Base-by-base conservation (phyloP, 2,329 filamentous ascomycete genomes). In the Diatrype stigma region DNA sequence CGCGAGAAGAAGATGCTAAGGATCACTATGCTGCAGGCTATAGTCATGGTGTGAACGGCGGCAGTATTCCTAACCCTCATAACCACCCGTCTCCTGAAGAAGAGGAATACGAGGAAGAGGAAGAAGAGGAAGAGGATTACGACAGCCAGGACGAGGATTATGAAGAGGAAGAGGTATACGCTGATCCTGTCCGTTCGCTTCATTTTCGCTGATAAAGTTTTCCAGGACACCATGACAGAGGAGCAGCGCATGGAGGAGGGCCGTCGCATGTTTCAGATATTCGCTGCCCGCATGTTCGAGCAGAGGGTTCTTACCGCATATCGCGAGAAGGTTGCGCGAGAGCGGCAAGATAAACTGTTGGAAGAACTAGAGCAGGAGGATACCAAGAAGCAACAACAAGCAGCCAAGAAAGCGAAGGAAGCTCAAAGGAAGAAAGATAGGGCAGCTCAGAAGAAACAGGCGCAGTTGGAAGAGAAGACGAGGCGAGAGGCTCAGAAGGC, bases 161-260 rank as follows among this genome's bases (percentile, higher is more conserved):
- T 64, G 86, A 89, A 61, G 90, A 96, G 59, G 90, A 94, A 74
- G 90, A 93, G 71, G 86, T 81, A 78, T 66, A 58, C 49, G 54
- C 47, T 42, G 50, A 47, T 52, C 46, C 16, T 37, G 26, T 17
- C 21, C 17, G 46, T 48, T 34, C 46, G 26, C 28, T 46, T 47
- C 53, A 28, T 51, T 53, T 45, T 46, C 38, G 50, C 57, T 68
- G 52, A 66, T 56, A 47, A 49, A 52, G 51, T 47, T 34, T 72
- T 85, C 81, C 73, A 97, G 93, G 92, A 96, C 67, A 85, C 87
- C 58, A 94, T 97, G 90, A 96, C 91, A 47, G 93, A 97, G 75
- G 90, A 96, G 73, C 92, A 97, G 76, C 89, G 94, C 55, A 97
- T 99, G 94, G 92, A 97, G 69, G 94, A 99, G 76, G 94, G 94